Percentiles rank a stretch among this genome's conserved stretches.
These are phyloP conservation scores for Moniliophthora roreri DNA, from an alignment of 1,284 basidiomycete genomes.

Conservation along the genomic window DNA sequence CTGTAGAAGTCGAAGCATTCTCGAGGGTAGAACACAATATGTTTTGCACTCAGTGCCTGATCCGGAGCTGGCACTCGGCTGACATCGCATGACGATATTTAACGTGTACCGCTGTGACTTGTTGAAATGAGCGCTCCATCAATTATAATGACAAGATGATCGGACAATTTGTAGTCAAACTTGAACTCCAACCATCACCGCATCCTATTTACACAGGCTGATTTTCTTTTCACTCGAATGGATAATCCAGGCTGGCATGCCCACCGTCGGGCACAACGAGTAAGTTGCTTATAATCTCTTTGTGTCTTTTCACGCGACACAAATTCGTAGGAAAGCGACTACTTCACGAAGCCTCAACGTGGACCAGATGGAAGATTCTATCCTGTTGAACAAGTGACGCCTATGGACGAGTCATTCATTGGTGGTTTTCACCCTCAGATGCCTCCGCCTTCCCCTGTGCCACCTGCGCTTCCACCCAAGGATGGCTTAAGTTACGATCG, in stretches of 20 bases:
- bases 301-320: constrained; percentile 1
- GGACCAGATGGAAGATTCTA: constrained; percentile 50
- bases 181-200: no score
- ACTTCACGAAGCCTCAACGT: constrained; percentile 39
- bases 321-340: constrained; percentile 44
- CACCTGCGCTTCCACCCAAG: constrained; percentile 31
- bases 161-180: no score
- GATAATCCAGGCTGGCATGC: constrained; percentile 73
- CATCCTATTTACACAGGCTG: no score
- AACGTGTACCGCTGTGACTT: no score
- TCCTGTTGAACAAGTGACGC: constrained; percentile 55
- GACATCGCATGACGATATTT: no score
- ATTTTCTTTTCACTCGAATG: constrained; percentile 36
- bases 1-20: no score
- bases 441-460: constrained; percentile 20
- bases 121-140: no score
- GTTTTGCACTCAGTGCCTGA: no score
- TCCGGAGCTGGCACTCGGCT: no score
- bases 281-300: constrained; percentile 19
- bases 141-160: no score
- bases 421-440: constrained; percentile 44
- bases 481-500: constrained; percentile 18
- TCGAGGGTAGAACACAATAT: no score
- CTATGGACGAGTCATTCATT: constrained; percentile 58
- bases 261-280: constrained; percentile 48